Evolutionary conservation across 768 basidiomycete genomes (phyloP).

Genomic region (Mrakia hoshinonis): DNA sequence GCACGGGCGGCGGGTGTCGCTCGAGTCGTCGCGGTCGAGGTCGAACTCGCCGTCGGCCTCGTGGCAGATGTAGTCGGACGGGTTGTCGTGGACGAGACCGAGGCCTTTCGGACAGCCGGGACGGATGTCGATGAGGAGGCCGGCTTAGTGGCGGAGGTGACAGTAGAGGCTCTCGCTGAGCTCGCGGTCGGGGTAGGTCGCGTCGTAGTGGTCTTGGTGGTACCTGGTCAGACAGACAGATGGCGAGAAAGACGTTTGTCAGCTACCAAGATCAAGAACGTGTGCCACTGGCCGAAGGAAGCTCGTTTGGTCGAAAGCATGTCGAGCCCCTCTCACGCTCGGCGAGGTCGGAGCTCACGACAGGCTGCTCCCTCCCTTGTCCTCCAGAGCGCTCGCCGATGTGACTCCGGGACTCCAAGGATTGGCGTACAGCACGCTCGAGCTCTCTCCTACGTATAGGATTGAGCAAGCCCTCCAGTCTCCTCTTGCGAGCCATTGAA

Average conservation of each 20-base stretch:
- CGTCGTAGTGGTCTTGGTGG: not conserved
- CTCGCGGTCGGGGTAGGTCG: not conserved
- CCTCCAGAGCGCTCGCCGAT: too few relatives aligned
- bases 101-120: conserved; percentile 2
- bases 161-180: not conserved
- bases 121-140: conserved; percentile 1
- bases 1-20: not conserved
- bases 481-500: too few relatives aligned
- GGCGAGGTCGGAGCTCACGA: too few relatives aligned
- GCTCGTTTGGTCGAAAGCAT: too few relatives aligned
- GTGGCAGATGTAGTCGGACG: not conserved
- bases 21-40: not conserved
- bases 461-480: too few relatives aligned
- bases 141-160: not conserved
- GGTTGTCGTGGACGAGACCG: not conserved
- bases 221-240: not conserved
- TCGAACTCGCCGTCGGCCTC: not conserved
- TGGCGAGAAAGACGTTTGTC: not conserved
- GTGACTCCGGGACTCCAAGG: too few relatives aligned
- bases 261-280: not conserved
- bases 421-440: too few relatives aligned
- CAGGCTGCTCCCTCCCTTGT: too few relatives aligned
- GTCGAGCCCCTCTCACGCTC: too few relatives aligned
- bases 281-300: too few relatives aligned
- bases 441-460: too few relatives aligned